Base-by-base conservation (phyloP, 2,329 filamentous ascomycete species). In the Fusarium sp. region DNA sequence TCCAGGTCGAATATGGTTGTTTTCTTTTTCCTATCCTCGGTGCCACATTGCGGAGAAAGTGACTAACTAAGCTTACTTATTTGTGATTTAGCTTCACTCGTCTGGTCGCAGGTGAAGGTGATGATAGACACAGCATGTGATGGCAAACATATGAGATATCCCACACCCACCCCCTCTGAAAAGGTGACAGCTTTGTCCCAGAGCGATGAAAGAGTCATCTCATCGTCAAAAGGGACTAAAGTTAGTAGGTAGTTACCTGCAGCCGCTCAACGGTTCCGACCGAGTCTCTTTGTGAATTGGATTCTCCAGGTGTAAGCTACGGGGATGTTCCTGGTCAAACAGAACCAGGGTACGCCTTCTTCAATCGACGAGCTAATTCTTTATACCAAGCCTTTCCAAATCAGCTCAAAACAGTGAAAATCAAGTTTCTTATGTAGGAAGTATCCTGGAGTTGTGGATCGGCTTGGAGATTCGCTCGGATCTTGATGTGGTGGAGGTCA, bases 381-480 rank as follows among this genome's bases (percentile, higher is more conserved):
- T 64, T 61, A 64, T 70, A 65, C 72, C 69, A 71, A 71, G 69
- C 65, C 56, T 52, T 62, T 57, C 55, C 59, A 46, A 13, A 61
- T 61, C 44, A 41, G 40, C 18, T 51, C 55, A 45, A 47, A 25
- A 34, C 48, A 53, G 45, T 46, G 62, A 52, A 64, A 68, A 73
- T 65, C 71, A 74, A 70, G 71, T 66, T 72, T 74, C 66, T 70
- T 48, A 34, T 48, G 46, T 49, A 69, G 48, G 32, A 44, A 30
- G 32, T 54, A 57, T 46, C 57, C 34, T 37, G 45, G 25, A 66
- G 47, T 34, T 63, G 54, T 67, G 65, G 63, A 67, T 40, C 48
- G 34, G 30, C 12, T 51, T 52, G 27, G 29, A 53, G 55, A 53
- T 52, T 68, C 40, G 49, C 58, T 64, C 58, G 24, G 46, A 49